These are phyloP conservation scores for Graphilbum fragrans DNA, from an alignment of 2,329 filamentous ascomycete species.

Conservation along the genomic window DNA sequence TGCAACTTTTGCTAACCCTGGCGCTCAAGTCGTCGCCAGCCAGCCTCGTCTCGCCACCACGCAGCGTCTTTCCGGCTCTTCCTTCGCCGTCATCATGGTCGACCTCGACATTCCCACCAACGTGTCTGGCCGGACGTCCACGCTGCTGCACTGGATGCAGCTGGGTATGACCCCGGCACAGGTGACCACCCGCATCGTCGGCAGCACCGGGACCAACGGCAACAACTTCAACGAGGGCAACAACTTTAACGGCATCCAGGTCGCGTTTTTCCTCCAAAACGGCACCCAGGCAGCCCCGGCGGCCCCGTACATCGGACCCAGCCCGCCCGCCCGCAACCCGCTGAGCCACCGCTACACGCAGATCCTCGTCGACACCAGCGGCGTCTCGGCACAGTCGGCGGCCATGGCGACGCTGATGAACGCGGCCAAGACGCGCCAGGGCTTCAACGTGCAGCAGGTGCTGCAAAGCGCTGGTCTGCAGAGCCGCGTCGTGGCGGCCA, in stretches of 20 bases:
- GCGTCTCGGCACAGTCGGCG: slow-evolving; percentile 11
- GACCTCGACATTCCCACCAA: slow-evolving; percentile 35
- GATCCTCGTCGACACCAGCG: slow-evolving; percentile 25
- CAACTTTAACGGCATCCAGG: slow-evolving; percentile 6
- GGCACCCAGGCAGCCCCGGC: slow-evolving; percentile 14
- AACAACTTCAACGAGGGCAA: too few relatives aligned
- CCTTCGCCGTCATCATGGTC: slow-evolving; percentile 29
- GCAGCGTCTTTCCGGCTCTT: slow-evolving; percentile 24
- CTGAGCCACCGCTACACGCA: slow-evolving; percentile 27
- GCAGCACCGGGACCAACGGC: slow-evolving; percentile 15
- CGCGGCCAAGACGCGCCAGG: slow-evolving; percentile 18
- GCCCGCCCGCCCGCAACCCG: slow-evolving; percentile 22
- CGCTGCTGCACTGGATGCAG: slow-evolving; percentile 31
- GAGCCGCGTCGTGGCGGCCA: slow-evolving; percentile 21
- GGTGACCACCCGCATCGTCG: slow-evolving; percentile 11
- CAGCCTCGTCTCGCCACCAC: slow-evolving; percentile 15
- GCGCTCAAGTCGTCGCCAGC: slow-evolving; percentile 2
- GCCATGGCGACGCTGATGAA: slow-evolving; percentile 11
- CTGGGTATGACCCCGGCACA: slow-evolving; percentile 20
- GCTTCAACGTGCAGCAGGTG: slow-evolving; percentile 19
- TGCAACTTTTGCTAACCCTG: not conserved
- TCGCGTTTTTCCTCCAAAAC: slow-evolving; percentile 20
- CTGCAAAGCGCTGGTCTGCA: slow-evolving; percentile 19
- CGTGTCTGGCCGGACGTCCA: slow-evolving; percentile 20
- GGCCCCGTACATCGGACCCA: slow-evolving; percentile 23